Evolutionary conservation across 352 stramenopile species (phyloP).

Genomic region (Thraustochytrium striatum): DNA sequence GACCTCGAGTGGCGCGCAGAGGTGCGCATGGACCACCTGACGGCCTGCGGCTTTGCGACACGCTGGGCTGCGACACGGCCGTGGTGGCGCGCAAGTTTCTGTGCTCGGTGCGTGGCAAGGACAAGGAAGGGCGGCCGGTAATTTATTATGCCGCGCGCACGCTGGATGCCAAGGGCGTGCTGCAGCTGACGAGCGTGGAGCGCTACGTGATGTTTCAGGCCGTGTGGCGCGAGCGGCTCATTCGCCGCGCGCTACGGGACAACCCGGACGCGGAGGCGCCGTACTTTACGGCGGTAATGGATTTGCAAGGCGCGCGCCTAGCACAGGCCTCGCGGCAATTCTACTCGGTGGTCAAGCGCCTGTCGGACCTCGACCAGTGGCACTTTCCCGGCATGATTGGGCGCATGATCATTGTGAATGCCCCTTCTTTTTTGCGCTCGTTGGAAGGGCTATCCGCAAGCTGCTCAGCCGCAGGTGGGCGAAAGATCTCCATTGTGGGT

Average conservation of each 20-base stretch:
- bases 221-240: neutral
- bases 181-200: neutral
- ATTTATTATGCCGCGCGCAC: conserved; percentile 6
- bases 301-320: neutral
- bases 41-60: neutral
- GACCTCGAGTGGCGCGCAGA: conserved; percentile 3
- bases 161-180: neutral
- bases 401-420: conserved; percentile 22
- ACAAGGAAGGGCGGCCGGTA: neutral
- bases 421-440: conserved; percentile 30
- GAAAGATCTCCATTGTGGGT: neutral
- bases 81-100: neutral
- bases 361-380: neutral
- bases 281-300: conserved; percentile 24
- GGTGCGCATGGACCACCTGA: neutral
- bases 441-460: conserved; percentile 27
- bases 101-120: conserved; percentile 1
- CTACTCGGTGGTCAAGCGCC: neutral
- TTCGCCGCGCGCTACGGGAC: neutral
- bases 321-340: conserved; percentile 8
- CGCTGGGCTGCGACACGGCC: neutral
- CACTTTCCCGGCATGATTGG: conserved; percentile 37
- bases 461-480: neutral
- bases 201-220: neutral
- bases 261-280: neutral